A percentile compares a stretch with the other conserved stretches of the same genome.
Conservation (phyloP, 495 filamentous ascomycete genomes). For the Neurospora sp. region DNA sequence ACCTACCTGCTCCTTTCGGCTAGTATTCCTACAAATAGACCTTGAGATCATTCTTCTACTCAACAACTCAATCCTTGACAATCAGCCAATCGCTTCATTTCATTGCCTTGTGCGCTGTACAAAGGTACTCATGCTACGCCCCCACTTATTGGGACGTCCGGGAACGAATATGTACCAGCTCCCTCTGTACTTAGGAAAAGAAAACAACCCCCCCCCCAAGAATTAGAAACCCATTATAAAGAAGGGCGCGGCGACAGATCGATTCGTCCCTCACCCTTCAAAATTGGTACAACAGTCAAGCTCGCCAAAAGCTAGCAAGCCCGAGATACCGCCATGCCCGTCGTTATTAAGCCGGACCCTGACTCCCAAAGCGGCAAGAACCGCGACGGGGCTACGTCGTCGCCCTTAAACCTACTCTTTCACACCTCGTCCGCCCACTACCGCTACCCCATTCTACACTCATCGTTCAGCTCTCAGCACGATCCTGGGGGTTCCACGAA, state of each 20-base stretch:
- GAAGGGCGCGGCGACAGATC: neutral
- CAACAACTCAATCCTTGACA: too few species aligned
- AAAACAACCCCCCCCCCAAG: too few species aligned
- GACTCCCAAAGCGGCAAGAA: neutral
- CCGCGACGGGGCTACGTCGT: neutral
- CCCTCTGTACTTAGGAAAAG: too few species aligned
- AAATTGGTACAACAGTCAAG: neutral
- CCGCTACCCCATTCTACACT: neutral
- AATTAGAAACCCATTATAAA: neutral
- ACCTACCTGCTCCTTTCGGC: too few species aligned
- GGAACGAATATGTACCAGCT: too few species aligned
- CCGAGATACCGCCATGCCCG: neutral
- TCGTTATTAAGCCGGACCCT: neutral
- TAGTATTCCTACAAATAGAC: too few species aligned
- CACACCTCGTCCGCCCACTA: neutral
- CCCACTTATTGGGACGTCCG: too few species aligned
- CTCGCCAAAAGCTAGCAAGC: neutral
- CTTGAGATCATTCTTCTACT: too few species aligned
- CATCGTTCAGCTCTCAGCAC: neutral
- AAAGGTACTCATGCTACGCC: too few species aligned
- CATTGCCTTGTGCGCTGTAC: too few species aligned
- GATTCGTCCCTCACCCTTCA: neutral
- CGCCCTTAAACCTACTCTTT: neutral
- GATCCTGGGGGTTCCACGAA: neutral
- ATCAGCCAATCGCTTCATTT: too few species aligned